phyloP scores from a whole-genome alignment of 352 stramenopile genomes.

The Blastocystis sp. region DNA sequence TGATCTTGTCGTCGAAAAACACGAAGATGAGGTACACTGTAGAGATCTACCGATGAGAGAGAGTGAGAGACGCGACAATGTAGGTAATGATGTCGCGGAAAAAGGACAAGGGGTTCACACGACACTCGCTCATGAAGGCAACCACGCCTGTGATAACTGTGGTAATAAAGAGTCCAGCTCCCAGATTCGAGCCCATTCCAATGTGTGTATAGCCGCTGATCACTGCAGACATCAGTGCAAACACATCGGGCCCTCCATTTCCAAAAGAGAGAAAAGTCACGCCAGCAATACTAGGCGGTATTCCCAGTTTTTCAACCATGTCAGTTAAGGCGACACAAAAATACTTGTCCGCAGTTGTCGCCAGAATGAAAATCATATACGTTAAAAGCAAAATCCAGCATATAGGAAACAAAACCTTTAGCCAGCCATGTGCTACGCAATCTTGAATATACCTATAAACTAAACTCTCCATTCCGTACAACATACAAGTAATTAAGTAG shows the following conservation, averaged over 20 bases:
- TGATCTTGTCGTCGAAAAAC: conserved; percentile 64
- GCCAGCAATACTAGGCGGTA: conserved; percentile 66
- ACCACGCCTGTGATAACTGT: conserved; percentile 82
- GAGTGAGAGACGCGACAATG: background rate
- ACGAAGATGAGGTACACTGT: conserved; percentile 11
- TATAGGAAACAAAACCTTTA: background rate
- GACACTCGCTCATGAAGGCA: conserved; percentile 69
- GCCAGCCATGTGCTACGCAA: conserved; percentile 22
- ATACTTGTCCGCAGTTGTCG: conserved; percentile 89
- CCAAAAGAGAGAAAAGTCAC: conserved; percentile 93
- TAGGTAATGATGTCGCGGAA: conserved; percentile 65
- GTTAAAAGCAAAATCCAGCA: conserved; percentile 37
- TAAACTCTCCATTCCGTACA: background rate
- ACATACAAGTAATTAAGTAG: conserved; percentile 53
- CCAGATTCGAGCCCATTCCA: conserved; percentile 67
- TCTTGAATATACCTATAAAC: conserved; percentile 45
- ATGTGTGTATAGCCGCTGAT: conserved; percentile 28
- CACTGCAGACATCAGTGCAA: conserved; percentile 77
- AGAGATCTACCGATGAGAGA: background rate
- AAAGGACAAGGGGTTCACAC: conserved; percentile 62
- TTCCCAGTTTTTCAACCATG: conserved; percentile 81
- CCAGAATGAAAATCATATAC: conserved; percentile 71
- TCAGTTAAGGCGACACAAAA: conserved; percentile 90
- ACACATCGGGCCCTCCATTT: conserved; percentile 93
- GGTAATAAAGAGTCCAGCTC: conserved; percentile 88